Conservation (phyloP, 805 yeast genomes). For the Yamadazyma sp. region DNA sequence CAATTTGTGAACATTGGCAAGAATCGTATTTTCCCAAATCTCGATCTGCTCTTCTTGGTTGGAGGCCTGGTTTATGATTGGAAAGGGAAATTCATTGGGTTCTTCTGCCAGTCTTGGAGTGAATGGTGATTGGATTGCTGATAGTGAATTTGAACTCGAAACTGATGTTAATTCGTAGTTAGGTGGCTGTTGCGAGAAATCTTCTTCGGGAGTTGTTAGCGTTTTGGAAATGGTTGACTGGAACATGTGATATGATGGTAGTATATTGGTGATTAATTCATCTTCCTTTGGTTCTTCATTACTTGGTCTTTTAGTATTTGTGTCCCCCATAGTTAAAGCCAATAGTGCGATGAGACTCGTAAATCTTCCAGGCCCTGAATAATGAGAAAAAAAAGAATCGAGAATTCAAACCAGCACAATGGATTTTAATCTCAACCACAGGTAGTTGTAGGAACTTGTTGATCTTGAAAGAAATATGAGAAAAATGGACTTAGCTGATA, state of each 20-base stretch:
- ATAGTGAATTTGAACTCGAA: constrained; percentile 14
- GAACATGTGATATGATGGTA: constrained; percentile 46
- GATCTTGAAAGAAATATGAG: too few species aligned
- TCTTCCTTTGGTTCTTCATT: constrained; percentile 18
- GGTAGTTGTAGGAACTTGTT: too few species aligned
- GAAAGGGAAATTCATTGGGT: constrained; percentile 18
- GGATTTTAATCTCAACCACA: too few species aligned
- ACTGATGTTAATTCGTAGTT: constrained; percentile 28
- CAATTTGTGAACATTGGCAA: constrained; percentile 40
- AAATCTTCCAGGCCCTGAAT: too few species aligned
- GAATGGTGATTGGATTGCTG: constrained; percentile 16
- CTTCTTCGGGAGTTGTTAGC: constrained; percentile 35
- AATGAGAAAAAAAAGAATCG: not conserved
- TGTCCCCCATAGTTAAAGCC: too few species aligned
- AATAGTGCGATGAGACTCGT: not conserved
- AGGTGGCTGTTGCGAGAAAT: constrained; percentile 40
- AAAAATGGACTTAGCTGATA: too few species aligned
- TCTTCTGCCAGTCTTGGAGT: constrained; percentile 6
- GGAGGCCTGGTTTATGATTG: constrained; percentile 6
- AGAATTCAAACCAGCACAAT: too few species aligned
- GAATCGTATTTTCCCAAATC: constrained; percentile 39
- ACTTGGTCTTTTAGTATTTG: too few species aligned
- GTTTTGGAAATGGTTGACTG: constrained; percentile 39
- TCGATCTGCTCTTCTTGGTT: constrained; percentile 10
- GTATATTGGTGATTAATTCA: constrained; percentile 28